Evolutionary conservation across 441 rosid species (phyloP).

Genomic region (Raphanus hybrid): DNA sequence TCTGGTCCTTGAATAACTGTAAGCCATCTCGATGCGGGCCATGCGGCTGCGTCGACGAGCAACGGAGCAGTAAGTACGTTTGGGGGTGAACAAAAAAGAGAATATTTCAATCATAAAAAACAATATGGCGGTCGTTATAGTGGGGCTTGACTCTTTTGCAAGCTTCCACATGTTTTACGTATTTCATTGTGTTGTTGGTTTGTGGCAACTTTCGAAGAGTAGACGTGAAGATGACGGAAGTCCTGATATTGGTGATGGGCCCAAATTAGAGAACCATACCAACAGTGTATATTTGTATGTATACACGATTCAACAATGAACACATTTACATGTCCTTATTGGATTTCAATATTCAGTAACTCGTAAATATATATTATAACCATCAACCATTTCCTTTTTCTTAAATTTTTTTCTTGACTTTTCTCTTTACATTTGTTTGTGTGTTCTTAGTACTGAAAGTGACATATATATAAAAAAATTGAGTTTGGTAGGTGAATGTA

Average conservation of each 20-base stretch:
- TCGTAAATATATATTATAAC: too few species aligned
- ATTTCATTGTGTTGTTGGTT: background rate
- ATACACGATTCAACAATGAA: background rate
- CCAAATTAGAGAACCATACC: background rate
- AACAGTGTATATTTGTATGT: background rate
- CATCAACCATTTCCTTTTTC: too few species aligned
- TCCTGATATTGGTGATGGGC: background rate
- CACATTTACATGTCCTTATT: background rate
- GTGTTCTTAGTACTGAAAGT: too few species aligned
- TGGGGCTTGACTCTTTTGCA: constrained; percentile 39
- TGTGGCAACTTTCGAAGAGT: constrained; percentile 24
- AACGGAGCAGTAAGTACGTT: constrained; percentile 21
- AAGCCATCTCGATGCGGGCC: background rate
- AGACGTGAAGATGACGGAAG: constrained; percentile 39
- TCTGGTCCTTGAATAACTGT: too few species aligned
- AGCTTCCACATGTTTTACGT: constrained; percentile 17
- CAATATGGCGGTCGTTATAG: constrained; percentile 10
- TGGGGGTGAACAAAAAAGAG: background rate
- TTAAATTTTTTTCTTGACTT: too few species aligned
- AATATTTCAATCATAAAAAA: constrained; percentile 4
- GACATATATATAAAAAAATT: too few species aligned
- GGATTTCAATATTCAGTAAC: background rate
- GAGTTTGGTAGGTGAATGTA: too few species aligned
- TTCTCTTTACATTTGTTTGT: too few species aligned
- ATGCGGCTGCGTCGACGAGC: constrained; percentile 36